These are phyloP conservation scores for Candolleomyces efflorescens DNA, from an alignment of 768 basidiomycete species.

Conservation along the genomic window DNA sequence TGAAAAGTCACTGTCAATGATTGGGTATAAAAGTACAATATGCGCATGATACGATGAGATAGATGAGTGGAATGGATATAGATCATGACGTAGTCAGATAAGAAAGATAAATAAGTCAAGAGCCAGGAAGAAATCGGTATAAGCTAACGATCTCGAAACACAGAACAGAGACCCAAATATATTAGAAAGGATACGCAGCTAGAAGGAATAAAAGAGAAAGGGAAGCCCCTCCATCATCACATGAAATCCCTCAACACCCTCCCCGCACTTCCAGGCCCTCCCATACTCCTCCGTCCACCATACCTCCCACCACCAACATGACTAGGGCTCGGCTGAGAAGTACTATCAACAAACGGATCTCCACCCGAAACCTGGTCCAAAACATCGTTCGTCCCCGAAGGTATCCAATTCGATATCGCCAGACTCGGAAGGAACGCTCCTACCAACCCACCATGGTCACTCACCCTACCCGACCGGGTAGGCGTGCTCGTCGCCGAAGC, in stretches of 20 bases:
- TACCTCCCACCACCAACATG: neutral
- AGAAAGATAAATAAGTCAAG: no score
- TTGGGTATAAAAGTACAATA: no score
- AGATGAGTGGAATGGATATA: no score
- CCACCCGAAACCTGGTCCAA: neutral
- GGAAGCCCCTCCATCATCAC: neutral
- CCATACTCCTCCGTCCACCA: neutral
- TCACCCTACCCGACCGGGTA: neutral
- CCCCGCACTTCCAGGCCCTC: neutral
- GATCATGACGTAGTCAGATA: no score
- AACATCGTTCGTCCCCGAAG: neutral
- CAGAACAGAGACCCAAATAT: no score
- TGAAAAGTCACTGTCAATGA: neutral
- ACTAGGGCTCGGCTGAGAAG: neutral
- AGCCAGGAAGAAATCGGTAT: no score
- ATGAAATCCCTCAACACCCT: neutral
- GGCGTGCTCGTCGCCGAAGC: neutral
- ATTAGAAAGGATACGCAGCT: no score
- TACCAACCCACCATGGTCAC: neutral
- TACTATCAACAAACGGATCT: neutral
- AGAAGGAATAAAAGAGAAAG: no score
- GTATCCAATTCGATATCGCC: slow-evolving; percentile 13
- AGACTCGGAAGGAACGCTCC: slow-evolving; percentile 14
- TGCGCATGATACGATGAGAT: no score
- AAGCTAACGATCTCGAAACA: no score